These are phyloP conservation scores for Cystobasidiopsis lactophilus DNA, from an alignment of 768 basidiomycete species.

Conservation along the genomic window DNA sequence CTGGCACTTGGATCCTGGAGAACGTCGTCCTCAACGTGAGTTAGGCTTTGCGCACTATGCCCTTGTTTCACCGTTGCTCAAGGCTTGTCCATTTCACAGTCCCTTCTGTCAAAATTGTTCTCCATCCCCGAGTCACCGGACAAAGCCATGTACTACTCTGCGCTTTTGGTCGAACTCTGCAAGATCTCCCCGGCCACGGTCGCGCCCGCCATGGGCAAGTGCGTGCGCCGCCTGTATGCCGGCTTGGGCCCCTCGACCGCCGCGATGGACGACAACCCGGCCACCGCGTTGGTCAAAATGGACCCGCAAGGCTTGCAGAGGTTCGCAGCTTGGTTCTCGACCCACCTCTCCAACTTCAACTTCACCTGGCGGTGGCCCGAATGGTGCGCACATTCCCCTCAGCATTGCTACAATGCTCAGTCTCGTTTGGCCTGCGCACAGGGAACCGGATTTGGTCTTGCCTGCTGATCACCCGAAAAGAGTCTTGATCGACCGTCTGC, in stretches of 20 bases:
- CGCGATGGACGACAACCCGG: background rate
- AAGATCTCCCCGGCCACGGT: slow-evolving; percentile 79
- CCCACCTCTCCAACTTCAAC: slow-evolving; percentile 92
- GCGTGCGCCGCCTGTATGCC: slow-evolving; percentile 64
- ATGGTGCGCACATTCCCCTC: slow-evolving; percentile 61
- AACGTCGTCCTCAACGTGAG: slow-evolving; percentile 64
- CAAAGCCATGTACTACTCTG: slow-evolving; percentile 63
- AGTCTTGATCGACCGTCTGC: slow-evolving; percentile 59
- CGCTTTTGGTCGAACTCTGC: slow-evolving; percentile 78
- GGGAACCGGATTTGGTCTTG: slow-evolving; percentile 64
- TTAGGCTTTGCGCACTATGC: too few relatives aligned
- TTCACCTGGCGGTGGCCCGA: slow-evolving; percentile 99
- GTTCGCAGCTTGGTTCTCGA: slow-evolving; percentile 83
- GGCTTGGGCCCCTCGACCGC: slow-evolving; percentile 44
- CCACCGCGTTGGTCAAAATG: slow-evolving; percentile 24
- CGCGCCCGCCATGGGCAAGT: slow-evolving; percentile 89
- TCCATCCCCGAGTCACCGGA: slow-evolving; percentile 53
- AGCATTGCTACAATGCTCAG: background rate
- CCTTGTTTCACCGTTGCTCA: background rate
- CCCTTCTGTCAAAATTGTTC: slow-evolving; percentile 49
- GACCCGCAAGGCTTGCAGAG: slow-evolving; percentile 63
- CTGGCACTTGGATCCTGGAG: slow-evolving; percentile 66
- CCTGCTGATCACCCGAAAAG: slow-evolving; percentile 61
- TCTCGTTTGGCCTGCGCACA: slow-evolving; percentile 22
- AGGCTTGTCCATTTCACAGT: slow-evolving; percentile 27